Evolutionary conservation across 331 rosid genomes (phyloP).

Genomic region (Malus hybrid): DNA sequence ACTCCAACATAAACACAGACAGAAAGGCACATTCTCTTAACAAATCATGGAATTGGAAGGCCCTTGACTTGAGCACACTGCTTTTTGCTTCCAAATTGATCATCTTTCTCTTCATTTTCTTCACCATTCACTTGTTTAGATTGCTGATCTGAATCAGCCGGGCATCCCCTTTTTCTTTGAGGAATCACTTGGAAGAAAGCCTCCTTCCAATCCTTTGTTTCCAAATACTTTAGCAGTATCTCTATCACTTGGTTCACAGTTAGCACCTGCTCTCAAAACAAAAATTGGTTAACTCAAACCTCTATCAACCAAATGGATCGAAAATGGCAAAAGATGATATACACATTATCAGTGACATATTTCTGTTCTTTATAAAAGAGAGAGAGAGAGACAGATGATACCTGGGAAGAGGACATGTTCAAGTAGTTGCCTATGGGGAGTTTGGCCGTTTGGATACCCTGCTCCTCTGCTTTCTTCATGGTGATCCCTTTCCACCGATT

Average conservation of each 20-base stretch:
- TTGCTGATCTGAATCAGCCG: constrained; percentile 38
- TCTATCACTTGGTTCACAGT: constrained; percentile 93
- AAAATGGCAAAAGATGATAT: too few relatives aligned
- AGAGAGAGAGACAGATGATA: neutral
- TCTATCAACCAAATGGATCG: neutral
- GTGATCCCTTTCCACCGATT: constrained; percentile 91
- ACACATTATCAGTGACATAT: neutral
- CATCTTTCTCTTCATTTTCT: constrained; percentile 23
- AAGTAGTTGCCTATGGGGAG: constrained; percentile 76
- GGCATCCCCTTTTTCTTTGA: constrained; percentile 64
- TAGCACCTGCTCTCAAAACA: constrained; percentile 54
- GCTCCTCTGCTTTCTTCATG: constrained; percentile 77
- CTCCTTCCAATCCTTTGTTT: constrained; percentile 74
- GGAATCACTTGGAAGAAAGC: constrained; percentile 84
- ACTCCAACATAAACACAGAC: neutral
- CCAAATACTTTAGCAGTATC: constrained; percentile 68
- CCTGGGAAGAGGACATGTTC: constrained; percentile 93
- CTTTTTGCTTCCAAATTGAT: constrained; percentile 8
- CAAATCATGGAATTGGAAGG: neutral
- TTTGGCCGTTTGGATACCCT: constrained; percentile 84
- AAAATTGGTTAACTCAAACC: neutral
- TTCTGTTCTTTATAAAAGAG: too few relatives aligned
- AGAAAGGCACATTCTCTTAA: neutral
- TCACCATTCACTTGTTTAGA: constrained; percentile 24
- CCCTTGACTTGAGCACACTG: neutral